Evolutionary conservation across 2,329 filamentous ascomycete species (phyloP).

Genomic region (Penicillium polonicum): DNA sequence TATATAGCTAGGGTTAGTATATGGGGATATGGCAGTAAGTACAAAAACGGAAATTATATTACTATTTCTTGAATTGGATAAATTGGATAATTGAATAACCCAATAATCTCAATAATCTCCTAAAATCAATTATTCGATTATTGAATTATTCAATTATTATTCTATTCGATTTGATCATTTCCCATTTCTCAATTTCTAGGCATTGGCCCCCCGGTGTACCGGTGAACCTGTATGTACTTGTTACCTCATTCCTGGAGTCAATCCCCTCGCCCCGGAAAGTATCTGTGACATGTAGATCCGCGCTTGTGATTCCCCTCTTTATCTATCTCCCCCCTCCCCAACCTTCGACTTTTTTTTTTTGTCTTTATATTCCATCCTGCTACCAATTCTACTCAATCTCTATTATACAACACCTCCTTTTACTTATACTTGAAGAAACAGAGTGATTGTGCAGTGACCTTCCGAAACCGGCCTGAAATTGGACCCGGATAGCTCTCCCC

Average conservation of each 20-base stretch:
- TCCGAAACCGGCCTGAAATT: conserved; percentile 24
- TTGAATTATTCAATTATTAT: neutral
- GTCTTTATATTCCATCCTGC: neutral
- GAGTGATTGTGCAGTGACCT: conserved; percentile 14
- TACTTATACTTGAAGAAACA: neutral
- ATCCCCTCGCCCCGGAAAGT: conserved; percentile 12
- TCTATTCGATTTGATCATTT: conserved; percentile 9
- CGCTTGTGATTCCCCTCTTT: conserved; percentile 14
- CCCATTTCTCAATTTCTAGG: neutral
- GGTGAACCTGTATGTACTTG: conserved; percentile 24
- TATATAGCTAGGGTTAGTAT: neutral
- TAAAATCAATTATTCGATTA: too few relatives aligned
- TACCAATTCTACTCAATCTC: neutral
- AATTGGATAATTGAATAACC: neutral
- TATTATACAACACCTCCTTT: conserved; percentile 4
- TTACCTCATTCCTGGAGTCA: conserved; percentile 28
- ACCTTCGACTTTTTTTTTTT: conserved; percentile 2
- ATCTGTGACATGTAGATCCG: conserved; percentile 11
- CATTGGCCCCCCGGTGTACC: conserved; percentile 21
- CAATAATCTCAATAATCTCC: neutral
- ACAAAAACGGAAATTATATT: neutral
- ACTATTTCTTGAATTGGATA: too few relatives aligned
- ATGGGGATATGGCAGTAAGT: neutral
- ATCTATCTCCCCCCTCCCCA: conserved; percentile 12
- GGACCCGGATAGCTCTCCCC: conserved; percentile 19